Base-by-base conservation (phyloP, 371 early-diverging fungal genomes). In the Mucor velutinosus region DNA sequence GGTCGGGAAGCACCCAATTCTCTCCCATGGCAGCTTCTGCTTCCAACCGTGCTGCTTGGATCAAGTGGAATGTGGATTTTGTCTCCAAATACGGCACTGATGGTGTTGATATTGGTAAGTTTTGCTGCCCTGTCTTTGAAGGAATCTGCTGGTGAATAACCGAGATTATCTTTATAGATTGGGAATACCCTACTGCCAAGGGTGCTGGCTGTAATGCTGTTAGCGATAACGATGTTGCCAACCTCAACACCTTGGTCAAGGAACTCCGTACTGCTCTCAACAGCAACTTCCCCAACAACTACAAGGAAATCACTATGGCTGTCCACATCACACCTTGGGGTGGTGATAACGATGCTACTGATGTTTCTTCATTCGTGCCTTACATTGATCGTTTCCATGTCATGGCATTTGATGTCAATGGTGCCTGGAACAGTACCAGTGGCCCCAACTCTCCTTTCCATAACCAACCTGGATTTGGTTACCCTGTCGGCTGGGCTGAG, bases 261-360 rank as follows among this genome's bases (percentile, higher is more conserved):
- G 90, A 89, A 30, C 82, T 94, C 35, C 86, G 92, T 14, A 73
- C 76, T 4, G 89, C 88, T 3, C 66, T 93, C 41, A 85, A 85
- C 37, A 74, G 66, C 3, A 79, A 70, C 49, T 80, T 71, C 49
- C 78, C 85, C 6, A 74, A 66, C 15, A 68, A 73, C 19, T 74
- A 73, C 49, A 92, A 90, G 75, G 81, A 88, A 69, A 79, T 94
- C 53, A 87, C 92, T 1, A 74, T 91, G 66, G 94, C 93, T 12
- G 89, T 87, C 3, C 85, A 88, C 19, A 88, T 88, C 12, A 82
- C 87, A 57, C 87, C 91, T 4, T 90, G 87, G 51, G 87, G 80
- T 25, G 81, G 75, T 14, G 14, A 12, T 53, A 53, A 15, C 6
- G 15, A 23, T 14, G 74, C 86, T 75, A 72, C 72, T 17, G 92